Evolutionary conservation across 2,329 filamentous ascomycete species (phyloP), one percentile per base, ranked within the genome.

Genomic region (Hysterium pulicare): DNA sequence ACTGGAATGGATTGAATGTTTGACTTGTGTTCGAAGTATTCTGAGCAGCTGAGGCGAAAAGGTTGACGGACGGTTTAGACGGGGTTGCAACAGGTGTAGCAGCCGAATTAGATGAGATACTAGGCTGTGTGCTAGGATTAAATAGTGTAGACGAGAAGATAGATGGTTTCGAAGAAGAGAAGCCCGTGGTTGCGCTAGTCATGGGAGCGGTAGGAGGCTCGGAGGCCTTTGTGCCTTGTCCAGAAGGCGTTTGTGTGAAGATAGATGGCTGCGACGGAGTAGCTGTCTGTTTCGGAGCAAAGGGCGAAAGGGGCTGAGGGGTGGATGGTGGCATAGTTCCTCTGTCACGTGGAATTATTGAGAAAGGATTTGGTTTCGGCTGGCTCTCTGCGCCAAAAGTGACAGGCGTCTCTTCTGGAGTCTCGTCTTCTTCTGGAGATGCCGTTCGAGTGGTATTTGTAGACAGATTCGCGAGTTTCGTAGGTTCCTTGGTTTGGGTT

Each of bases 41-140:
- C 19, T 47, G 47, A 8, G 50, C 34, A 8, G 40, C 15, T 8
- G 53, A 42, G 21, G 42, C 46, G 41, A 59, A 59, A 17, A 50
- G 7, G 20, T 15, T 36, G 11, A 42, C 39, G 19, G 48, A 42
- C 22, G 53, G 37, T 9, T 45, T 24, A 9, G 41, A 24, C 6
- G 42, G 17, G n/a, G 41, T 47, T 7, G 33, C 26, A 41, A 24
- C 44, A 44, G 24, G 53, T 42, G 19, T 44, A 48, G n/a, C 50
- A 43, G 19, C 48, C 37, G 19, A 49, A 39, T 10, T 40, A 44
- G 11, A 48, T 43, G 31, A 58, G 53, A 21, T 46, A 19, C 21
- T 44, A 28, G 24, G 7, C 24, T 28, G 24, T 28, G 24, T 28
- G 24, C 8, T 28, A 8, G 24, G 24, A 7, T 7, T 13, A 28